Conservation (phyloP, 2,329 filamentous ascomycete species). For the Ascochyta rabiei region DNA sequence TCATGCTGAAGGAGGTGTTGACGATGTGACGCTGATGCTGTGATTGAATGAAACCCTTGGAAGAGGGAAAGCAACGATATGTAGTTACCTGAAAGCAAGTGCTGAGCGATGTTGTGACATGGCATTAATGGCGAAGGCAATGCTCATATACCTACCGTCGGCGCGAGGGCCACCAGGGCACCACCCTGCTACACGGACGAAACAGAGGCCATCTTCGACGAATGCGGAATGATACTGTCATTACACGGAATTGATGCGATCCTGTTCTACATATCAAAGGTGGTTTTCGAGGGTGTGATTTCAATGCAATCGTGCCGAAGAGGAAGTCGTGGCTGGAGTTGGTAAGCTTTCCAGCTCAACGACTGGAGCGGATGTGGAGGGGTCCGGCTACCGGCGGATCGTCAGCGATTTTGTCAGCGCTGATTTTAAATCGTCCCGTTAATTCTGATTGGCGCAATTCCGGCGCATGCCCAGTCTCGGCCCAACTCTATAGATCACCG, state of each 20-base stretch:
- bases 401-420: constrained; percentile 1
- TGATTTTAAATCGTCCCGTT: background rate
- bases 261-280: background rate
- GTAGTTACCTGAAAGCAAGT: background rate
- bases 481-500: background rate
- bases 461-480: background rate
- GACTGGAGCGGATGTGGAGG: background rate
- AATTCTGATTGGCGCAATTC: background rate
- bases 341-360: constrained; percentile 8
- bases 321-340: background rate
- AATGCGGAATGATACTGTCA: background rate
- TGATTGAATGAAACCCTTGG: background rate
- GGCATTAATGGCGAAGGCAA: background rate
- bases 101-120: background rate
- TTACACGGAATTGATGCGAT: background rate
- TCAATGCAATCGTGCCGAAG: background rate
- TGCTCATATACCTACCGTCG: constrained; percentile 5
- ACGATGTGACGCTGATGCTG: background rate
- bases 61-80: background rate
- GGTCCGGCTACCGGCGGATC: background rate
- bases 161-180: background rate
- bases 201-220: background rate
- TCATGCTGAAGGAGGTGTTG: constrained; percentile 24
- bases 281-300: background rate
- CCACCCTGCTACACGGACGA: constrained; percentile 4